Base-by-base conservation (phyloP, 257 asterid species). In the Capsicum pubescens region DNA sequence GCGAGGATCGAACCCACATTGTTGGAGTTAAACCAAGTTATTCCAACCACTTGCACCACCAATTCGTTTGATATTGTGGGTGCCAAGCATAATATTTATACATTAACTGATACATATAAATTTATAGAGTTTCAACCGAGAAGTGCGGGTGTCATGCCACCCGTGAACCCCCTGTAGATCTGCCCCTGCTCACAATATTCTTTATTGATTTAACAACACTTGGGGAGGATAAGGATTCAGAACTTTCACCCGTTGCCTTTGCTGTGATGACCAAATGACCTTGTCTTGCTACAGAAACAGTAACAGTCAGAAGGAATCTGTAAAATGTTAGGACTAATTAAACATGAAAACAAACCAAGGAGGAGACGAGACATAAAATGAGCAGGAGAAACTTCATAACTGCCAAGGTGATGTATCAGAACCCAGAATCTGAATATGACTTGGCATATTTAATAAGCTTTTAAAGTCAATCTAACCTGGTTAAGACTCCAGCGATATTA, bases 161-260 rank as follows among this genome's bases (percentile, higher is more conserved):
- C 32, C 32, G 1, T 26, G 32, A 26, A 26, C 32, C 1, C 32
- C 32, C 32, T 26, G 32, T 26, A 26, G 32, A 26, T 26, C 32
- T 26, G 32, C 32, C 32, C 32, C 32, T 26, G 32, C 32, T 26
- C 32, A 26, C 99, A 84, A 89, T 76, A 90, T 87, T 86, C 87
- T 90, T 94, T 54, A 94, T 86, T 70, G 93, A 91, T 85, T 95
- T 89, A 81, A 90, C 86, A 36, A 92, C 79, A 79, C 86, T 87
- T 21, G 79, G 58, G 11, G 92, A 67, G 74, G 74, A 67, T 67
- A 67, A 67, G 12, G 50, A 67, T 42, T 42, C 55, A 69, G 78
- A 69, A 69, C 55, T 80, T 92, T 90, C 95, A 26, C 91, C 87
- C 0, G 94, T 87, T 56, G 99, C 97, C 90, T 93, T 95, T 59